Evolutionary conservation across 805 yeast species (phyloP), one percentile per base, ranked within the genome.

Genomic region (Saccharomycopsis sp.): DNA sequence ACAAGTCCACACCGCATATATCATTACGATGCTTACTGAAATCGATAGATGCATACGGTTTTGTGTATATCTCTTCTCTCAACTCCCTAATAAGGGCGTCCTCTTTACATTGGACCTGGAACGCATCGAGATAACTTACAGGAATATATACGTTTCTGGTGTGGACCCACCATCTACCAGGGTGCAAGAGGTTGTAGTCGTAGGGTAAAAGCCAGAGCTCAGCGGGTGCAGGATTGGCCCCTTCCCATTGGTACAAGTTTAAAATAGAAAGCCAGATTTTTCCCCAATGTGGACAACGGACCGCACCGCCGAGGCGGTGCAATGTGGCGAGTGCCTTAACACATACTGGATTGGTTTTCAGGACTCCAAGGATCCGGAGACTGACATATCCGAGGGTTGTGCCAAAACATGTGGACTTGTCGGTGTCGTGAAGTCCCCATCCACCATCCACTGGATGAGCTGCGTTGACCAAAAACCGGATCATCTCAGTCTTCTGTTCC

Each of bases 401-500:
- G 3, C 99, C 99, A 70, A 92, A 92, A 64, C 94, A 94, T 0
- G 99, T 94, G 7, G 94, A 85, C 69, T 93, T 94, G 69, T 94
- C 99, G 55, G 83, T 84, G 2, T 91, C 82, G 69, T 94, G 97
- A 44, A 94, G 76, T 0, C 99, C 99, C 99, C 99, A 94, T 1
- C 99, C 99, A n/a, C 99, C 99, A 71, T 94, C 99, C 0, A 92
- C 97, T 0, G 97, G 97, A 69, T 94, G 97, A 0, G 97, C 86
- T 0, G 89, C 81, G 69, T 94, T 94, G n/a, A 90, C 89, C 17
- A 94, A 72, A 68, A 92, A 94, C 60, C 99, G 78, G 25, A 87
- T 82, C 67, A 94, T 72, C 71, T 94, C 99, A 14, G 73, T 72
- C 62, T 76, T 76, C 65, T 79, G 81, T 44, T 81, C 85, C 34